Conservation (phyloP, 768 basidiomycete species). For the Lyophyllum shimeji region DNA sequence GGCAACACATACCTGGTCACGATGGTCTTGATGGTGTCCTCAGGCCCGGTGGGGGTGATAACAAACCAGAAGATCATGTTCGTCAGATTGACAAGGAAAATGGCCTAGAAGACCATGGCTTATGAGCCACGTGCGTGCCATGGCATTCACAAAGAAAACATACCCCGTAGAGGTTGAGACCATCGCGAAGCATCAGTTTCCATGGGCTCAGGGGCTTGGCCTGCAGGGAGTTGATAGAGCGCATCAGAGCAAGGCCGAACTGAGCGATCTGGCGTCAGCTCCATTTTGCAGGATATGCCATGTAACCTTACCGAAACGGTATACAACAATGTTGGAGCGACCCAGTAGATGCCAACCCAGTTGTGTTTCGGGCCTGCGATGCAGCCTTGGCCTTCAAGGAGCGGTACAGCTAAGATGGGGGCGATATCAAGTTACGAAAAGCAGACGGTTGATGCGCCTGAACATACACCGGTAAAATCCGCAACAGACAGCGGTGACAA, state of each 20-base stretch:
- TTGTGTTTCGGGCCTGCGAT: constrained; percentile 78
- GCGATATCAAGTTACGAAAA: constrained; percentile 1
- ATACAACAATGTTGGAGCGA: constrained; percentile 72
- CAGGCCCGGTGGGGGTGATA: constrained; percentile 57
- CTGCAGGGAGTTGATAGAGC: constrained; percentile 58
- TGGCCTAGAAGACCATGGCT: constrained; percentile 38
- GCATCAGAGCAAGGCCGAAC: constrained; percentile 60
- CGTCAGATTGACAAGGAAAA: constrained; percentile 77
- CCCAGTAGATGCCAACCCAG: constrained; percentile 90
- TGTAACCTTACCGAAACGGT: constrained; percentile 54
- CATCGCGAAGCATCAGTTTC: constrained; percentile 91
- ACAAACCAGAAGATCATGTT: constrained; percentile 90
- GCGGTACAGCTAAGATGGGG: constrained; percentile 55
- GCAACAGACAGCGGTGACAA: constrained; percentile 71
- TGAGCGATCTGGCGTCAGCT: constrained; percentile 19
- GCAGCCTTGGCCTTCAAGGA: constrained; percentile 76
- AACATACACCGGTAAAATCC: constrained; percentile 74
- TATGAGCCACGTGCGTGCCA: constrained; percentile 4
- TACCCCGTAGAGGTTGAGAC: constrained; percentile 81
- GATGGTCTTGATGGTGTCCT: constrained; percentile 78
- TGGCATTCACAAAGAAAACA: constrained; percentile 20
- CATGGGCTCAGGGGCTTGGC: constrained; percentile 62
- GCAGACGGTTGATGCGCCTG: constrained; percentile 4
- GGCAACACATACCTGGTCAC: constrained; percentile 53
- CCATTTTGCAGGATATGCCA: not conserved